Conservation (phyloP, 495 filamentous ascomycete genomes). For the Trichoderma gamsii region DNA sequence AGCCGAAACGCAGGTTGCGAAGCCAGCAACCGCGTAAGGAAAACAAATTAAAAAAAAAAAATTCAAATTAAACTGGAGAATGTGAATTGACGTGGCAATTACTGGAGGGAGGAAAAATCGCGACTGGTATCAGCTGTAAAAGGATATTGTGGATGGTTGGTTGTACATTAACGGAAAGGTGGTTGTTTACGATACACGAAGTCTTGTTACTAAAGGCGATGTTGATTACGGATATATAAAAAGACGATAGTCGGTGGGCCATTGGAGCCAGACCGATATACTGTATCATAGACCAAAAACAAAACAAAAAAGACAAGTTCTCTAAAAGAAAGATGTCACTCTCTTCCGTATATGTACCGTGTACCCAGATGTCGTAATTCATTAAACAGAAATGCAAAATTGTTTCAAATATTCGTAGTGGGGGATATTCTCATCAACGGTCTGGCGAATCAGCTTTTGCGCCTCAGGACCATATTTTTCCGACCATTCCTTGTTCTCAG, state of each 20-base stretch:
- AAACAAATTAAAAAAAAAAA: no score
- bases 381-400: slow-evolving; percentile 54
- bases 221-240: not conserved
- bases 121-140: not conserved
- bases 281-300: slow-evolving; percentile 15
- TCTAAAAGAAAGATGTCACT: not conserved
- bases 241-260: not conserved
- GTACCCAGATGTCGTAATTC: not conserved
- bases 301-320: not conserved
- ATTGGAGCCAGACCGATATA: not conserved
- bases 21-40: not conserved
- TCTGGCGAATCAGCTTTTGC: slow-evolving; percentile 66
- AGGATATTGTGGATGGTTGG: not conserved
- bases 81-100: not conserved
- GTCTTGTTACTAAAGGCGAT: slow-evolving; percentile 2
- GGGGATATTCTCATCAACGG: slow-evolving; percentile 70
- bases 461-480: slow-evolving; percentile 76
- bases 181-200: not conserved
- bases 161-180: not conserved
- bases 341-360: not conserved
- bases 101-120: not conserved
- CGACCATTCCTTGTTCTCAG: slow-evolving; percentile 72
- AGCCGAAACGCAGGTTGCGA: not conserved
- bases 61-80: not conserved
- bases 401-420: slow-evolving; percentile 90